Base-by-base conservation (phyloP, 805 yeast species). In the Schwanniomyces pseudopolymorphus region DNA sequence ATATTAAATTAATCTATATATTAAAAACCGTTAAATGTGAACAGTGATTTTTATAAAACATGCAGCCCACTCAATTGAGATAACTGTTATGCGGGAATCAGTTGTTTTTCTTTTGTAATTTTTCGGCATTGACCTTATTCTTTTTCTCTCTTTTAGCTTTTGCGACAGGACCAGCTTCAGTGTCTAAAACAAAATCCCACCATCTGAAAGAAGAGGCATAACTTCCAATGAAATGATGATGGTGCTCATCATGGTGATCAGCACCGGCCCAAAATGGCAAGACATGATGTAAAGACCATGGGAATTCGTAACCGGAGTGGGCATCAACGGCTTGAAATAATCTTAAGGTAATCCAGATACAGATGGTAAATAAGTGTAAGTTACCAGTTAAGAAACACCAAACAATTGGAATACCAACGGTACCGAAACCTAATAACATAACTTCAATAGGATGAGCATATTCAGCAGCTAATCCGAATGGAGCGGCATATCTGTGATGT, bases 241-340 rank as follows among this genome's bases (percentile, higher is more conserved):
- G 99, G 66, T 92, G 99, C 70, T 88, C 88, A 69, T 92, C 99
- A 66, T 92, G 98, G 70, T 92, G 98, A 61, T 88, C 97, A 19
- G 97, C 97, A 55, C 98, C 98, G 3, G 97, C 96, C 97, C 98
- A 91, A 72, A 94, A 80, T 41, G 97, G 97, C 50, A 92, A 65
- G 70, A 92, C 83, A 64, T 90, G 89, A 71, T 89, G 94, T 62
- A 92, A 77, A 4, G 97, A 89, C 89, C 95, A 84, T 52, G 99
- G 98, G 82, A 92, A 92, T 66, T 92, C 98, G 70, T 92, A 94
- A 48, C 98, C 99, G 10, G 97, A 90, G 69, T 92, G 99, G 21
- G 97, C 86, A 66, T 92, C 99, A 48, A 92, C 92, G 22, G 99
- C 99, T 77, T 92, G 99, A 75, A 87, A 84, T 57, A 92, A 80